These are phyloP conservation scores for Ustilago tritici DNA, from an alignment of 1,284 basidiomycete species.

Conservation along the genomic window DNA sequence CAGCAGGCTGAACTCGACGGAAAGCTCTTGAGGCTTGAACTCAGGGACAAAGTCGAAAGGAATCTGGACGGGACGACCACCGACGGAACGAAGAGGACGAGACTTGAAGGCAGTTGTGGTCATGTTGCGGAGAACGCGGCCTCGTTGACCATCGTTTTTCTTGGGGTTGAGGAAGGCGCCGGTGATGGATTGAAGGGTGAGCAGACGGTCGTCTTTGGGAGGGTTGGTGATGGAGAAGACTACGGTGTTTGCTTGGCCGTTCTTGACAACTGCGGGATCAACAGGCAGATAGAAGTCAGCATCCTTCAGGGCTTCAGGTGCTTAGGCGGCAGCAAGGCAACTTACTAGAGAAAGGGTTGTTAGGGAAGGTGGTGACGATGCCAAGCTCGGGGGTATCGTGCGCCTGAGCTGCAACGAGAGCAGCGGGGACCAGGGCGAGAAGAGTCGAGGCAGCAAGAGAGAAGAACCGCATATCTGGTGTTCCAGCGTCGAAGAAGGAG, in stretches of 20 bases:
- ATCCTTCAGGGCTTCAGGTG: background rate
- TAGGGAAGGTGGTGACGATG: slow-evolving; percentile 65
- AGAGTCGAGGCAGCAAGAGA: slow-evolving; percentile 39
- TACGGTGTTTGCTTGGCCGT: slow-evolving; percentile 67
- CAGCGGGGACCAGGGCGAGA: slow-evolving; percentile 32
- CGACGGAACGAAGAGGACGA: slow-evolving; percentile 52
- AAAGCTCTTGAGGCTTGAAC: slow-evolving; percentile 66
- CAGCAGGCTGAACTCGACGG: slow-evolving; percentile 61
- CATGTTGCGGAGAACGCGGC: slow-evolving; percentile 68
- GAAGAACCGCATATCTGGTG: slow-evolving; percentile 41
- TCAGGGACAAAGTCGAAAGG: slow-evolving; percentile 67
- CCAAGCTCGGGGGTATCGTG: slow-evolving; percentile 64
- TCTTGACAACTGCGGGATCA: slow-evolving; percentile 56
- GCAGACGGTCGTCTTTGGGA: slow-evolving; percentile 57
- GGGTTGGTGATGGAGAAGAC: slow-evolving; percentile 64
- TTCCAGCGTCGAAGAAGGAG: background rate
- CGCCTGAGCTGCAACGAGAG: slow-evolving; percentile 50
- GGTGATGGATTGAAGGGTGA: slow-evolving; percentile 61
- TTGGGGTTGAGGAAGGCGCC: slow-evolving; percentile 67
- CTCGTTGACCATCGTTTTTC: slow-evolving; percentile 60
- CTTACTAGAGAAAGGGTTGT: slow-evolving; percentile 63
- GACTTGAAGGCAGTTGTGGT: slow-evolving; percentile 63
- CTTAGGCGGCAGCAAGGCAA: slow-evolving; percentile 3
- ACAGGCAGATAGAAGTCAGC: slow-evolving; percentile 7
- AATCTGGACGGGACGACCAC: slow-evolving; percentile 60